These are phyloP conservation scores for Fusarium euwallaceae DNA, from an alignment of 2,329 filamentous ascomycete species.

Conservation along the genomic window DNA sequence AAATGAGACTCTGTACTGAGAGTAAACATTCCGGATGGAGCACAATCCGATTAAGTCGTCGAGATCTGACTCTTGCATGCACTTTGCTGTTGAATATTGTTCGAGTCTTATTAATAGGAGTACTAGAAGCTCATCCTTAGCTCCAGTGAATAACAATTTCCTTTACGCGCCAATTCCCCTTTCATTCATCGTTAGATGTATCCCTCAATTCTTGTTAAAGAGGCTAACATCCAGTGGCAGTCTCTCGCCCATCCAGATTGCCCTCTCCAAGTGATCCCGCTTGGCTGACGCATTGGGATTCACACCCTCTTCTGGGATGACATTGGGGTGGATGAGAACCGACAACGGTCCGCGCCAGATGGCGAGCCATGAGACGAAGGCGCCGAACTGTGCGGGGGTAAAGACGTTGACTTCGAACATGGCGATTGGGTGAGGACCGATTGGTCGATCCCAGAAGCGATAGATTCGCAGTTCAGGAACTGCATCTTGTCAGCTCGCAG, in stretches of 20 bases:
- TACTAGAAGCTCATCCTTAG: background rate
- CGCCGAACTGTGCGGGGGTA: slow-evolving; percentile 88
- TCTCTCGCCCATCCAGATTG: slow-evolving; percentile 80
- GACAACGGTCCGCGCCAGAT: slow-evolving; percentile 86
- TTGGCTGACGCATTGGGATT: slow-evolving; percentile 51
- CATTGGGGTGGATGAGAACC: slow-evolving; percentile 87
- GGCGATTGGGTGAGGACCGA: slow-evolving; percentile 85
- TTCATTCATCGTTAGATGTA: background rate
- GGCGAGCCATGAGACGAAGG: slow-evolving; percentile 87
- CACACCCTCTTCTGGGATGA: slow-evolving; percentile 60
- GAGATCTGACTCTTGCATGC: background rate
- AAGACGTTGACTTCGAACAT: slow-evolving; percentile 97
- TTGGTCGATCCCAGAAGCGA: slow-evolving; percentile 78
- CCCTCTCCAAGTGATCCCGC: slow-evolving; percentile 74
- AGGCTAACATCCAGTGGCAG: slow-evolving; percentile 66
- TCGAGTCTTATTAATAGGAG: background rate
- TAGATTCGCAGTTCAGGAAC: slow-evolving; percentile 91
- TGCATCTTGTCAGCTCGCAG: slow-evolving; percentile 48
- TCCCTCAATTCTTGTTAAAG: slow-evolving; percentile 21
- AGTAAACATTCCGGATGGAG: background rate
- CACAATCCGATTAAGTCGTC: background rate
- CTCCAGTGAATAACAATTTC: background rate
- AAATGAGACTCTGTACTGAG: background rate
- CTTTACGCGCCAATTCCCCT: background rate
- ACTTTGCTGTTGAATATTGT: background rate